Evolutionary conservation across 2,329 filamentous ascomycete genomes (phyloP), one percentile per base, ranked within the genome.

Genomic region (Alternaria triticimaculans): DNA sequence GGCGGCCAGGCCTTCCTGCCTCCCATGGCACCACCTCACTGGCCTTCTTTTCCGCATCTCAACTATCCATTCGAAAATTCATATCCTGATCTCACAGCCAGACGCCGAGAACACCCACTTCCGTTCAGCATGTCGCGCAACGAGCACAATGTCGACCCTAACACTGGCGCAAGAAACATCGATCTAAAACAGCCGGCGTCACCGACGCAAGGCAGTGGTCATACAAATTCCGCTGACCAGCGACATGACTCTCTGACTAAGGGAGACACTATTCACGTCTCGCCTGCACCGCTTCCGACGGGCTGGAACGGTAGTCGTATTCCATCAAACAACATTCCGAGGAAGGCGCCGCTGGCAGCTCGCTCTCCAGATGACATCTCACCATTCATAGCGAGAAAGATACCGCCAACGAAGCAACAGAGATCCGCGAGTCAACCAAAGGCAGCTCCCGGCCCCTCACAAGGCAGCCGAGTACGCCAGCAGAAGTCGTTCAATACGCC

Each of bases 331-430:
- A 23, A 59, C 3, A 5, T 57, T 12, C 43, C 60, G 4, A 59
- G 55, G 28, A 62, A 62, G 50, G 55, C 60, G 20, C 60, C 60
- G 46, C 48, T 62, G 4, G 37, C 21, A 54, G 55, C 41, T 25
- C 41, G 49, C 15, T 8, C 21, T n/a, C 14, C 41, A 20, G 43
- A 54, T 20, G n/a, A 30, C 1, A 8, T 25, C n/a, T 26, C 41
- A 18, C 28, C 43, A 12, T 6, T 25, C n/a, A 21, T 18, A 30
- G 28, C 44, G 23, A 43, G 49, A 6, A 59, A 58, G 11, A 23
- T 33, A 12, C 37, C 46, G 11, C 58, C 23, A 23, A 25, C 26
- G 9, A 51, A 28, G 15, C 45, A 25, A 9, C 30, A 53, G 12
- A 55, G 28, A 12, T 41, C 46, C 1, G n/a, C 7, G n/a, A 58